Evolutionary conservation across 2,329 filamentous ascomycete genomes (phyloP).

Genomic region (Paradendryphiella salina): DNA sequence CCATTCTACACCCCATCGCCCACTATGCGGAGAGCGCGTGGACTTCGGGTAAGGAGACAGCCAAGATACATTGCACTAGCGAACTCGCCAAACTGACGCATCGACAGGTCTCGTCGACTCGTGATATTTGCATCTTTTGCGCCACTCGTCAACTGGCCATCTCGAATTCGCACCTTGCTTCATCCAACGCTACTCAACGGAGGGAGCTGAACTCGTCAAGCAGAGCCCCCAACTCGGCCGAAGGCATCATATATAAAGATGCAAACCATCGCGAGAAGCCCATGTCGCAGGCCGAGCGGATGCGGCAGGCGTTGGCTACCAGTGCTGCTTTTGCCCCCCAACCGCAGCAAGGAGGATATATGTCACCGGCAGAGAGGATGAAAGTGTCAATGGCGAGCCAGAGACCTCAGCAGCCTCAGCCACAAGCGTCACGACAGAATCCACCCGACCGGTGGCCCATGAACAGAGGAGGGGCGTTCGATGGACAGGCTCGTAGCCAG

Average conservation of each 20-base stretch:
- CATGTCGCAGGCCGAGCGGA: constrained; percentile 34
- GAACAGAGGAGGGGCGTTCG: constrained; percentile 20
- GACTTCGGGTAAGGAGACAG: constrained; percentile 29
- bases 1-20: constrained; percentile 8
- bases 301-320: constrained; percentile 32
- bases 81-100: constrained; percentile 9
- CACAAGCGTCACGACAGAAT: constrained; percentile 18
- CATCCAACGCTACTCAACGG: constrained; percentile 29
- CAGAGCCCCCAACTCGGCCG: constrained; percentile 36
- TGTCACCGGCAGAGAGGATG: constrained; percentile 25
- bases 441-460: constrained; percentile 19
- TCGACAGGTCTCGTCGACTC: constrained; percentile 39
- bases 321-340: constrained; percentile 18
- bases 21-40: constrained; percentile 39
- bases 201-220: constrained; percentile 41
- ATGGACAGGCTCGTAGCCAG: constrained; percentile 24
- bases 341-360: constrained; percentile 19
- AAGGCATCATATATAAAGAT: constrained; percentile 36
- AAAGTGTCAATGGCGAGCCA: constrained; percentile 16
- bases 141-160: constrained; percentile 40
- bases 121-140: constrained; percentile 47
- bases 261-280: constrained; percentile 20
- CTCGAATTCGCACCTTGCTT: constrained; percentile 20
- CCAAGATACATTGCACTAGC: not conserved
- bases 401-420: constrained; percentile 10